These are phyloP conservation scores for Emericellopsis terricola DNA, from an alignment of 495 filamentous ascomycete species.

Conservation along the genomic window DNA sequence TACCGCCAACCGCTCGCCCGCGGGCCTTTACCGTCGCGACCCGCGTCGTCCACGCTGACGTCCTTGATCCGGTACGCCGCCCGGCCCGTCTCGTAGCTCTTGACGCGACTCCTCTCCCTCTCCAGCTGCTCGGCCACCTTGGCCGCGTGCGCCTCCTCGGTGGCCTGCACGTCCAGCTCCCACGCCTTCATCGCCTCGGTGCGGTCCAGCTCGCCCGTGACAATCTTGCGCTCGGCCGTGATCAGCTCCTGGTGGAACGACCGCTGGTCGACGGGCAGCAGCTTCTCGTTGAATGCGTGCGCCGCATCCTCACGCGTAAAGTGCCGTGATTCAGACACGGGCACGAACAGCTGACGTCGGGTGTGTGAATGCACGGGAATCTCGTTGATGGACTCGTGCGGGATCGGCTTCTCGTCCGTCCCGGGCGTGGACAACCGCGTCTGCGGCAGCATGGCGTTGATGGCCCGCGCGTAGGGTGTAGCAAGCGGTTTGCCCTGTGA, in stretches of 20 bases:
- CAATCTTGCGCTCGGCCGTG: slow-evolving; percentile 33
- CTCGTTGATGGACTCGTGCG: slow-evolving; percentile 83
- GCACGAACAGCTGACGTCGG: slow-evolving; percentile 71
- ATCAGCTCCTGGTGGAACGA: slow-evolving; percentile 83
- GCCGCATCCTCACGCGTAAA: slow-evolving; percentile 86
- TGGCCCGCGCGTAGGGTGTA: slow-evolving; percentile 51
- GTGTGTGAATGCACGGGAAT: slow-evolving; percentile 68
- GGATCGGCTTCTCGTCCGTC: slow-evolving; percentile 8
- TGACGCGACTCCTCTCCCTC: slow-evolving; percentile 22
- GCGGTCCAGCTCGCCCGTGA: slow-evolving; percentile 11
- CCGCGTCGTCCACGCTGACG: slow-evolving; percentile 26
- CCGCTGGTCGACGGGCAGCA: slow-evolving; percentile 70
- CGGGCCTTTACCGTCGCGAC: slow-evolving; percentile 28
- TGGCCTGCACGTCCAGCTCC: slow-evolving; percentile 19
- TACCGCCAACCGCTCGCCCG: slow-evolving; percentile 42
- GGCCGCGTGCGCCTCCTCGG: slow-evolving; percentile 19
- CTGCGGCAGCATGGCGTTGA: slow-evolving; percentile 68
- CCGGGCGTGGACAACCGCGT: slow-evolving; percentile 6
- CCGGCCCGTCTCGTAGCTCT: slow-evolving; percentile 26
- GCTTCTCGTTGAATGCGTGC: slow-evolving; percentile 50
- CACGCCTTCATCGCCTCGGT: slow-evolving; percentile 22
- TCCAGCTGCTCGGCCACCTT: slow-evolving; percentile 15
- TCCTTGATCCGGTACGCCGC: slow-evolving; percentile 75
- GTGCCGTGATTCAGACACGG: slow-evolving; percentile 70
- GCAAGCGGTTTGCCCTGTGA: slow-evolving; percentile 67